Base-by-base conservation (phyloP, 2,329 filamentous ascomycete species). In the Dryadomyces quercivorus region DNA sequence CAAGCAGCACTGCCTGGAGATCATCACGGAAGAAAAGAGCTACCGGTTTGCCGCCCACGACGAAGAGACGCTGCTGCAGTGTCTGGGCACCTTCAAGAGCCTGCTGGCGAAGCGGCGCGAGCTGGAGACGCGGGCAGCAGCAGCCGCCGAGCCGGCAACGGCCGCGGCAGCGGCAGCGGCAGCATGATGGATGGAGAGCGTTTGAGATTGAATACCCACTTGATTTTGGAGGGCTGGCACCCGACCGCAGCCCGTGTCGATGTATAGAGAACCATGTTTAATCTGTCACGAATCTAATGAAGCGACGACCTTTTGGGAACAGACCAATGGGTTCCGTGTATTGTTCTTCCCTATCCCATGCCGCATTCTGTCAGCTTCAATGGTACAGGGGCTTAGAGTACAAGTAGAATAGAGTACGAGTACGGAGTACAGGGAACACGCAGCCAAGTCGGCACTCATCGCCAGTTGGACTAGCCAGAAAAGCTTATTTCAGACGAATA, bases 1-100 rank as follows among this genome's bases (percentile, higher is more conserved):
- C 61, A 96, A 95, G 72, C 78, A 77, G 49, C 83, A 87, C 65
- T 97, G 93, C 68, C 76, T 97, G 66, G 92, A 97, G 69, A 79
- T 97, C 62, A 95, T 98, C 63, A 88, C 86, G 40, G 92, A 96
- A 63, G 92, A 97, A 65, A 93, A 89, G 70, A 86, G 80, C 54
- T 88, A 85, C 62, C 80, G 84, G 34, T 86, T 93, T 60, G 88
- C 85, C 64, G 82, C 90, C 0, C 75, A 80, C 20, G 83, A 88
- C 63, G 93, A 98, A 67, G 89, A 96, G 63, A 76, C 78, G 1
- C 72, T 97, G 55, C 83, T 91, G 43, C 85, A 85, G 60, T 95
- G 89, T 72, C 75, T 98, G 1, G 93, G 92, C 2, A 88, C 90
- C 0, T 83, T 96, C 71, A 97, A 97, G 72, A 95, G 90, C 65